phyloP scores from a whole-genome alignment of 306 rosid genomes.

The Castanospermum australe region DNA sequence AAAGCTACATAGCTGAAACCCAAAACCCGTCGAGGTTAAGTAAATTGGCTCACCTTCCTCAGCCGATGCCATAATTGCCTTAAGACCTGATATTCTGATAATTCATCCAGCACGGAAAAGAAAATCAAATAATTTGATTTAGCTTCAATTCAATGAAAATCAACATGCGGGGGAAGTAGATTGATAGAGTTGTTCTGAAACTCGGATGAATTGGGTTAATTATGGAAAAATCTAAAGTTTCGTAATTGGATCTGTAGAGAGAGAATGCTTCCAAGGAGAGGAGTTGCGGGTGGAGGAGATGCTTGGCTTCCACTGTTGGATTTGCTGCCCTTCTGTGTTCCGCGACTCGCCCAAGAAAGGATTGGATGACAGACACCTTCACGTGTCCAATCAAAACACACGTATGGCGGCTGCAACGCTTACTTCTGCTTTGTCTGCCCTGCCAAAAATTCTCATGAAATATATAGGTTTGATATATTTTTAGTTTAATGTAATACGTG shows the following conservation, averaged over 20 bases:
- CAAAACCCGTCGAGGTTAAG: background rate
- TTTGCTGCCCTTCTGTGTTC: too few species aligned
- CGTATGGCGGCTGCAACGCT: too few species aligned
- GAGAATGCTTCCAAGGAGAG: background rate
- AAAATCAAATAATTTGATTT: background rate
- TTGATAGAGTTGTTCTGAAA: background rate
- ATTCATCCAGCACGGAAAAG: background rate
- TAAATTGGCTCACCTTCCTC: conserved; percentile 19
- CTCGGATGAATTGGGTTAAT: background rate
- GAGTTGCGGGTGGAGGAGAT: too few species aligned
- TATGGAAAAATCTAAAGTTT: background rate
- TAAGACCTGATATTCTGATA: background rate
- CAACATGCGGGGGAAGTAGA: background rate
- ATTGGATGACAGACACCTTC: too few species aligned
- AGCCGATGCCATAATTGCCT: conserved; percentile 6
- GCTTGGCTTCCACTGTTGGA: too few species aligned
- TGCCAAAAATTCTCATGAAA: too few species aligned
- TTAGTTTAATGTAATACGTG: too few species aligned
- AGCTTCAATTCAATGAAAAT: background rate
- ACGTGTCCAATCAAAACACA: too few species aligned
- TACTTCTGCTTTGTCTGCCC: too few species aligned
- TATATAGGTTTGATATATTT: too few species aligned
- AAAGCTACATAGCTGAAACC: background rate
- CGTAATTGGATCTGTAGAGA: background rate
- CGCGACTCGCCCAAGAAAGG: too few species aligned